Evolutionary conservation across 768 basidiomycete species (phyloP), one percentile per base, ranked within the genome.

Genomic region (Podaxis mareebaensis): DNA sequence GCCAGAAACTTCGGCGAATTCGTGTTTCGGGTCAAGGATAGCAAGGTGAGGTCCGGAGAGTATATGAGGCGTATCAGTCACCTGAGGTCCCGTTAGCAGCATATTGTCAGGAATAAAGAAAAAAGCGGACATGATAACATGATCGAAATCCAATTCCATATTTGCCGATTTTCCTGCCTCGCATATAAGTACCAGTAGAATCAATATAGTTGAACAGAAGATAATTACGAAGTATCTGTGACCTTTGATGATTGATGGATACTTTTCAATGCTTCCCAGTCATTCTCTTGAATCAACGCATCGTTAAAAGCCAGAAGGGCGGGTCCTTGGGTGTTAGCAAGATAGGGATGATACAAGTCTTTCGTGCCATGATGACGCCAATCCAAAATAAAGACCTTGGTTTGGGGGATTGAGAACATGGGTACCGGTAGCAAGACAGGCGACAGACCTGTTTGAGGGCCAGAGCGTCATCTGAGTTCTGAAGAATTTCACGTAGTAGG

Each of bases 11-110:
- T 66, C 58, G 11, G 67, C 63, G 60, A 76, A 74, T 12, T 49
- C 59, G 20, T 72, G 65, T 49, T 79, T 72, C 1, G 83, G 82
- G 61, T 84, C 83, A 13, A 83, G 76, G 26, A 83, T 74, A 0
- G 72, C 78, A 4, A 85, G 66, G 1, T 66, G 68, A 4, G 70
- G 42, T 3, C 72, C 77, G 0, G 84, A 85, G 1, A 84, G 69
- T 22, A 84, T 77, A 68, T 84, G 81, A 0, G 82, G 82, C 17
- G 69, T 76, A 66, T 85, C 83, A 1, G 83, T 83, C 4, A 83
- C 64, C 83, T 85, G 51, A n/a, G 42, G 48, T 48, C 5, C 53
- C 3, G 24, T 53, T n/a, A 26, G 48, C 36, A 15, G 20, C 12
- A 24, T 11, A 15, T 39, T 24, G 22, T 10, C 3, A 24, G 15